Percentiles rank a stretch among this genome's conserved stretches.
Evolutionary conservation across 2,329 filamentous ascomycete species (phyloP).

Genomic region (Coniosporium uncinatum): DNA sequence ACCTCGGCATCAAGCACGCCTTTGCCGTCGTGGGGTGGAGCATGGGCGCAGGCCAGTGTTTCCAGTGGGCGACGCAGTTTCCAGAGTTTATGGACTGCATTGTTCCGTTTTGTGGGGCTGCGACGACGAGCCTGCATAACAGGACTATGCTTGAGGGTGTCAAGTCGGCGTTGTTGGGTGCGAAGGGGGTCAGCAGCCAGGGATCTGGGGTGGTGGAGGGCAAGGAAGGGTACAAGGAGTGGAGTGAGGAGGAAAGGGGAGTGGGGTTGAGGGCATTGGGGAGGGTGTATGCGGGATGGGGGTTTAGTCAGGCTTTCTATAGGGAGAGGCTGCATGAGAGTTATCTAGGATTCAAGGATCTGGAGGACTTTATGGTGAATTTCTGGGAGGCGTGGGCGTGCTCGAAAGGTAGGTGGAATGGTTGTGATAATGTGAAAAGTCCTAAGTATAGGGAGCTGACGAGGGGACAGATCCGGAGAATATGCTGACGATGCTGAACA

Average conservation of each 20-base stretch:
- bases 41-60: conserved; percentile 65
- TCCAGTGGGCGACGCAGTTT: conserved; percentile 58
- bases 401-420: conserved; percentile 45
- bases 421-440: neutral
- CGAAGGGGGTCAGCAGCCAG: conserved; percentile 45
- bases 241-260: conserved; percentile 46
- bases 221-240: conserved; percentile 30
- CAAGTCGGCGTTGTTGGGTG: conserved; percentile 53
- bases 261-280: conserved; percentile 65
- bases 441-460: neutral
- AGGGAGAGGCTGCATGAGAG: conserved; percentile 63
- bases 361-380: conserved; percentile 68
- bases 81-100: conserved; percentile 60
- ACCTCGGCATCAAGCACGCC: conserved; percentile 53
- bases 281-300: conserved; percentile 75
- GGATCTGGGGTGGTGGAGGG: conserved; percentile 28
- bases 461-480: conserved; percentile 59
- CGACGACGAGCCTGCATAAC: conserved; percentile 60
- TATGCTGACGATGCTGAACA: conserved; percentile 67
- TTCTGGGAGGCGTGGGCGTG: conserved; percentile 76
- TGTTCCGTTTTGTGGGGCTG: conserved; percentile 61
- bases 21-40: conserved; percentile 62
- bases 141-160: conserved; percentile 63
- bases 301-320: conserved; percentile 76
- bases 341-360: conserved; percentile 55